These are phyloP conservation scores for Leishmania martiniquensis DNA, from an alignment of 208 protist genomes.

Conservation along the genomic window DNA sequence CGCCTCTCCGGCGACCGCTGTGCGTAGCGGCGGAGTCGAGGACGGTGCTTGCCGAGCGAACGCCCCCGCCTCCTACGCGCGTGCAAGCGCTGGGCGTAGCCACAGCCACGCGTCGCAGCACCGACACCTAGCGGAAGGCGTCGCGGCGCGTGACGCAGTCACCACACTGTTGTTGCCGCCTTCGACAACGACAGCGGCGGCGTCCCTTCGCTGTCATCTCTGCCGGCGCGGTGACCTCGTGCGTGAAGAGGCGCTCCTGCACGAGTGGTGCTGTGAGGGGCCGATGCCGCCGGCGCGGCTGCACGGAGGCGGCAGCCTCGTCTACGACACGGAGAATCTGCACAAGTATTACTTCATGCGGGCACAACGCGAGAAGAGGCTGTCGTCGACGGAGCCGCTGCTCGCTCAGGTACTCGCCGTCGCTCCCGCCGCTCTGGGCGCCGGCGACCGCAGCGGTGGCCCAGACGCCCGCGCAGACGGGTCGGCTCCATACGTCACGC, in stretches of 20 bases:
- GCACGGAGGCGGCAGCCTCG: conserved; percentile 19
- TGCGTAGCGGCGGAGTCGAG: background rate
- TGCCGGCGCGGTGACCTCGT: conserved; percentile 57
- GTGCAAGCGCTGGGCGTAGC: background rate
- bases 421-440: background rate
- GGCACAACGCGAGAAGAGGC: conserved; percentile 51
- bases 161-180: too few relatives aligned
- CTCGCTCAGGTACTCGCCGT: conserved; percentile 24
- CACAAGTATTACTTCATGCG: conserved; percentile 80
- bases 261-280: conserved; percentile 84
- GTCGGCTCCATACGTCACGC: background rate
- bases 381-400: conserved; percentile 43
- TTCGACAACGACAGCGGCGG: background rate
- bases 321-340: conserved; percentile 59
- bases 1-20: conserved; percentile 10
- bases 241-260: conserved; percentile 48
- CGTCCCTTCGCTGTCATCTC: conserved; percentile 53
- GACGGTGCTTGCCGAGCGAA: background rate
- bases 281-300: conserved; percentile 40
- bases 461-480: background rate
- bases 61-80: background rate
- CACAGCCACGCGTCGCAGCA: background rate
- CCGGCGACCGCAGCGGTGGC: background rate
- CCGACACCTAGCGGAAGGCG: background rate
- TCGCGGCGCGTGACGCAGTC: background rate